phyloP scores from a whole-genome alignment of 805 yeast genomes.

The Lachancea quebecensis region DNA sequence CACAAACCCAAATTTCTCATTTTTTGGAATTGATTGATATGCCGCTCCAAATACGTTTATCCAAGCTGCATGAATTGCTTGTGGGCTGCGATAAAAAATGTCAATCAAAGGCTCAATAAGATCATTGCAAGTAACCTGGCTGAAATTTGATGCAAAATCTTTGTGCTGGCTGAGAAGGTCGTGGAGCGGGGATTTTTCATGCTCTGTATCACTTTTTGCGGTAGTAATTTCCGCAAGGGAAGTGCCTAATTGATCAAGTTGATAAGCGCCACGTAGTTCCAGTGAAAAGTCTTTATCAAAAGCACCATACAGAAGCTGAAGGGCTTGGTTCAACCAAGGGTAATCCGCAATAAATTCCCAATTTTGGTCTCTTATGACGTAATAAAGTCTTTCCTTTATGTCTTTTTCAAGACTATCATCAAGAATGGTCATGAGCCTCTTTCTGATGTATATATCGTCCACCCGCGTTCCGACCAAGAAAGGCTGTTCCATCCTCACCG shows the following conservation, averaged over 20 bases:
- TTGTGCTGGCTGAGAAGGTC: conserved; percentile 32
- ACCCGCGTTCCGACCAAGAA: conserved; percentile 89
- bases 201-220: background rate
- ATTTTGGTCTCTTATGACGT: conserved; percentile 88
- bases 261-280: conserved; percentile 43
- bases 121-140: conserved; percentile 46
- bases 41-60: conserved; percentile 74
- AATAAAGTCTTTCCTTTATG: conserved; percentile 70
- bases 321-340: conserved; percentile 91
- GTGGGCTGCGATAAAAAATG: conserved; percentile 73
- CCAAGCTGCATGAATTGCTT: conserved; percentile 80
- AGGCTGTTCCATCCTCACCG: conserved; percentile 94
- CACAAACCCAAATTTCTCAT: conserved; percentile 80
- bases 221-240: conserved; percentile 14
- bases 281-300: conserved; percentile 48
- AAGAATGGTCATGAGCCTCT: conserved; percentile 71
- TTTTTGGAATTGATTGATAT: conserved; percentile 62
- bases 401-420: conserved; percentile 73
- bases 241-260: conserved; percentile 46
- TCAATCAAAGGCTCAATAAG: conserved; percentile 69
- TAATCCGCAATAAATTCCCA: conserved; percentile 95
- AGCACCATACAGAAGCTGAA: conserved; percentile 77
- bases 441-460: conserved; percentile 66
- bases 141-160: conserved; percentile 22
- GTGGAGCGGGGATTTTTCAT: conserved; percentile 16